phyloP scores from a whole-genome alignment of 495 filamentous ascomycete genomes.

The Penicillium coprophilum region DNA sequence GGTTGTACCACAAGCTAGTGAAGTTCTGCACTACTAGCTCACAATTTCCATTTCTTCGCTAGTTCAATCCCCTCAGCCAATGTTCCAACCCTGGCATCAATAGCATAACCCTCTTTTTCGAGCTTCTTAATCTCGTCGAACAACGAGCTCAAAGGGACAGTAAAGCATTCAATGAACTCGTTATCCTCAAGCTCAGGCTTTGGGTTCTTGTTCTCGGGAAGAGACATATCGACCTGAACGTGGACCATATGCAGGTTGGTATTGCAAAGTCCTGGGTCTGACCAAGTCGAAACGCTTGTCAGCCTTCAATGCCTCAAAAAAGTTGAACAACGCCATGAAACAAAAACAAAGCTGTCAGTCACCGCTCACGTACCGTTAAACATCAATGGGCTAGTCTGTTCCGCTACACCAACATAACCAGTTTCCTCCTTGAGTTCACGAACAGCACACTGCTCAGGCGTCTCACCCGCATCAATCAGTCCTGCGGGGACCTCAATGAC shows the following conservation, averaged over 20 bases:
- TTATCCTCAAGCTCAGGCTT: constrained; percentile 77
- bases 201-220: constrained; percentile 66
- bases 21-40: neutral
- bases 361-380: constrained; percentile 24
- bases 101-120: constrained; percentile 74
- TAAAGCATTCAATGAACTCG: constrained; percentile 87
- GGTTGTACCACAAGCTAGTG: neutral
- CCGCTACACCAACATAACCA: constrained; percentile 73
- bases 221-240: constrained; percentile 70
- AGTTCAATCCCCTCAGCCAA: constrained; percentile 84
- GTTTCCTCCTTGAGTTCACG: constrained; percentile 95
- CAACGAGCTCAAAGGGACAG: constrained; percentile 61
- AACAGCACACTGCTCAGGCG: constrained; percentile 73
- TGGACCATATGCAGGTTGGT: constrained; percentile 84
- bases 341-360: neutral
- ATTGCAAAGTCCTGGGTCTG: constrained; percentile 77
- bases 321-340: neutral
- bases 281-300: constrained; percentile 3
- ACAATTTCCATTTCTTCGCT: constrained; percentile 56
- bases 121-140: constrained; percentile 66
- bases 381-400: constrained; percentile 37
- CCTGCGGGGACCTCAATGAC: constrained; percentile 86
- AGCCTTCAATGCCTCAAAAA: neutral
- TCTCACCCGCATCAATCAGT: constrained; percentile 79
- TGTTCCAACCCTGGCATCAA: constrained; percentile 81